Conservation (phyloP, 805 yeast genomes). For the Hagleromyces aurorensis region DNA sequence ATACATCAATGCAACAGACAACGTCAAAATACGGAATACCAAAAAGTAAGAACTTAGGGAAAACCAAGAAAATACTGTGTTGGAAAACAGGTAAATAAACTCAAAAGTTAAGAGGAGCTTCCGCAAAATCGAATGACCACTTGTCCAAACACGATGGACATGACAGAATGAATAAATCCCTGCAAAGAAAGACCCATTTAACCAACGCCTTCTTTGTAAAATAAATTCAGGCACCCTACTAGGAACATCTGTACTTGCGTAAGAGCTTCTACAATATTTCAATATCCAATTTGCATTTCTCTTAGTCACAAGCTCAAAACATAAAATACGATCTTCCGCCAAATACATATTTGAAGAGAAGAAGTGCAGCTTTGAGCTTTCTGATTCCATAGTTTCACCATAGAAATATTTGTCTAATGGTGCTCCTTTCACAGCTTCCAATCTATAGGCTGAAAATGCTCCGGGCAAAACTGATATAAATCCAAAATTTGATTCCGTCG, state of each 20-base stretch:
- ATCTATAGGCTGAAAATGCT: slow-evolving; percentile 92
- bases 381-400: slow-evolving; percentile 73
- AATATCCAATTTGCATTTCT: slow-evolving; percentile 64
- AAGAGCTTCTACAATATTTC: slow-evolving; percentile 78
- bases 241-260: slow-evolving; percentile 95
- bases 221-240: slow-evolving; percentile 79
- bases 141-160: slow-evolving; percentile 65
- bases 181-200: slow-evolving; percentile 94
- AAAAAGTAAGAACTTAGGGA: slow-evolving; percentile 83
- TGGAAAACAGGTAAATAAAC: slow-evolving; percentile 67
- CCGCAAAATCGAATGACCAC: slow-evolving; percentile 63
- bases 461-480: slow-evolving; percentile 93
- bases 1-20: slow-evolving; percentile 50
- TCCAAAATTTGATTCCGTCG: slow-evolving; percentile 91
- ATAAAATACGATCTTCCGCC: slow-evolving; percentile 92
- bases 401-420: slow-evolving; percentile 87
- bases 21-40: slow-evolving; percentile 81
- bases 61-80: slow-evolving; percentile 83
- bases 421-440: slow-evolving; percentile 69
- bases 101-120: slow-evolving; percentile 70
- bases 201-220: slow-evolving; percentile 91
- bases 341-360: slow-evolving; percentile 94
- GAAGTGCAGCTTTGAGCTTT: slow-evolving; percentile 66
- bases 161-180: slow-evolving; percentile 81
- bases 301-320: slow-evolving; percentile 94